These are phyloP conservation scores for Musa acuminata DNA, from an alignment of 176 grass and related monocot species.

Conservation along the genomic window DNA sequence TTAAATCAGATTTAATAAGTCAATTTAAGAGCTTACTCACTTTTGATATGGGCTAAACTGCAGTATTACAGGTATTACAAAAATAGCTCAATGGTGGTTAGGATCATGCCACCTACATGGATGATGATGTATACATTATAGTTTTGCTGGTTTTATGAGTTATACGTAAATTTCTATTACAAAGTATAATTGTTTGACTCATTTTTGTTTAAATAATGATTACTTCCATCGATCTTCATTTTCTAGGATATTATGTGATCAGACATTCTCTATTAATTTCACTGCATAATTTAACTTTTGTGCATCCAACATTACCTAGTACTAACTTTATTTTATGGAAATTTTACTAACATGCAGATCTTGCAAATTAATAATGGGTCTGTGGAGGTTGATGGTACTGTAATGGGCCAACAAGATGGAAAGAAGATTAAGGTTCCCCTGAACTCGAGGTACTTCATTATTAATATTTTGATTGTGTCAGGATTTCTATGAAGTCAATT, in stretches of 20 bases:
- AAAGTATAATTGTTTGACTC: neutral
- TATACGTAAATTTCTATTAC: no score
- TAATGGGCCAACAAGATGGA: constrained; percentile 84
- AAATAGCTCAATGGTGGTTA: no score
- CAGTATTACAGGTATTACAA: no score
- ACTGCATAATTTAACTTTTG: neutral
- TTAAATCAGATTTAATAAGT: no score
- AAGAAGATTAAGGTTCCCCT: constrained; percentile 89
- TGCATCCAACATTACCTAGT: neutral
- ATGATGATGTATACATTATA: no score
- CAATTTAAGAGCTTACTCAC: no score
- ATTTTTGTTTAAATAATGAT: neutral
- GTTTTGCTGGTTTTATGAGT: no score
- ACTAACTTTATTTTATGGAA: constrained; percentile 3
- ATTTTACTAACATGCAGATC: constrained; percentile 38
- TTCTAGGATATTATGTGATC: neutral
- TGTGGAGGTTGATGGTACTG: constrained; percentile 74
- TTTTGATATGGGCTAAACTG: no score
- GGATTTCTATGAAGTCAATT: no score
- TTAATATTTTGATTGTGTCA: neutral
- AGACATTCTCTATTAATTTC: neutral
- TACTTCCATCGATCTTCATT: neutral
- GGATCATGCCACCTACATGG: no score
- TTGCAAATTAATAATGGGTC: constrained; percentile 83
- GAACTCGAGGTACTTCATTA: constrained; percentile 61